Evolutionary conservation across 2,329 filamentous ascomycete species (phyloP).

Genomic region (Aspergillus brunneoviolaceus): DNA sequence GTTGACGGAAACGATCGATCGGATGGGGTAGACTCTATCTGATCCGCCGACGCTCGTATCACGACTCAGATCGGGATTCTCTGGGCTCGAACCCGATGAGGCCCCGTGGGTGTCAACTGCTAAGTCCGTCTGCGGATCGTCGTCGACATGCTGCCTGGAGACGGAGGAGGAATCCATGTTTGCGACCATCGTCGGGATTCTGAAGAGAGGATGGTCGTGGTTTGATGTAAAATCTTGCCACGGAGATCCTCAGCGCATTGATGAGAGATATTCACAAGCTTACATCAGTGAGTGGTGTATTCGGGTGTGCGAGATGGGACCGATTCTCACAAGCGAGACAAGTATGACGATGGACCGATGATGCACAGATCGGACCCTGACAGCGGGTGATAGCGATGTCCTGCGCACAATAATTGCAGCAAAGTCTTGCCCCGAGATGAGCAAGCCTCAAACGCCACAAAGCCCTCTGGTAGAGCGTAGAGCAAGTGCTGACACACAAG

Average conservation of each 20-base stretch:
- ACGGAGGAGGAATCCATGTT: background rate
- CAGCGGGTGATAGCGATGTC: too few relatives aligned
- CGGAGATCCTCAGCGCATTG: background rate
- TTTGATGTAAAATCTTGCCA: background rate
- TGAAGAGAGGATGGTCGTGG: background rate
- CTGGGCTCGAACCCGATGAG: background rate
- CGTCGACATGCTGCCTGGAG: background rate
- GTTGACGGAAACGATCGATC: constrained; percentile 73
- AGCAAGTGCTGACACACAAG: too few relatives aligned
- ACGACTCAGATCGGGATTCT: background rate
- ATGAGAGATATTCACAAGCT: background rate
- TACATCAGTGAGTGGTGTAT: background rate
- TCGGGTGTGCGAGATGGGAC: background rate
- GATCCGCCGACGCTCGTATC: constrained; percentile 26
- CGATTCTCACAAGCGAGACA: background rate
- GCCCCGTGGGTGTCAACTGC: background rate
- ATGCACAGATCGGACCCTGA: too few relatives aligned
- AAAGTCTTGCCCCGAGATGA: too few relatives aligned
- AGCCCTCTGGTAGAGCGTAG: too few relatives aligned
- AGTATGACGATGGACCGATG: too few relatives aligned
- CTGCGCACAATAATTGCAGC: too few relatives aligned
- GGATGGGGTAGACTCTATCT: constrained; percentile 76
- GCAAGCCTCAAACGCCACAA: too few relatives aligned
- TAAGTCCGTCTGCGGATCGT: background rate
- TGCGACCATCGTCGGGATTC: background rate